Conservation (phyloP, 768 basidiomycete genomes). For the Cubamyces lactineus region DNA sequence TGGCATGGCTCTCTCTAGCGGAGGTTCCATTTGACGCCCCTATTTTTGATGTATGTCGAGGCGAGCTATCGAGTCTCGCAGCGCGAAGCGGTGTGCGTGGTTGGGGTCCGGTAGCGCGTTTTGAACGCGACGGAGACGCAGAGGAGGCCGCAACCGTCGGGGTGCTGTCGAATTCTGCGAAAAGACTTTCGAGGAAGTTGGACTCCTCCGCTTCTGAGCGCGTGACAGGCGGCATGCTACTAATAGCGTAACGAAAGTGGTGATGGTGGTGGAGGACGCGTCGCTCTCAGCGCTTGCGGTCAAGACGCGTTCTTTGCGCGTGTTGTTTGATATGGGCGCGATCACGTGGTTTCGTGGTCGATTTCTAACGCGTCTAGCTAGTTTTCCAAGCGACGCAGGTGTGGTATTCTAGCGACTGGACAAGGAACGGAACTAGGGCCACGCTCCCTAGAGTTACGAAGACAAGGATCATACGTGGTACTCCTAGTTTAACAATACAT, state of each 20-base stretch:
- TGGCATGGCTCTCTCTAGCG: too few relatives aligned
- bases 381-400: too few relatives aligned
- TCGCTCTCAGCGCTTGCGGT: background rate
- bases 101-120: constrained; percentile 7
- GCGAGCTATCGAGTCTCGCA: background rate
- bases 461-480: too few relatives aligned
- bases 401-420: too few relatives aligned
- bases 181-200: constrained; percentile 57
- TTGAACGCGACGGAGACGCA: constrained; percentile 17
- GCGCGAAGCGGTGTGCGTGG: constrained; percentile 13
- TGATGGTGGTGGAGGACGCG: constrained; percentile 7
- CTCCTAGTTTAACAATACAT: too few relatives aligned
- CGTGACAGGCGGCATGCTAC: constrained; percentile 40
- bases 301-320: constrained; percentile 22
- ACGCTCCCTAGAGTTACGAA: too few relatives aligned
- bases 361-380: too few relatives aligned
- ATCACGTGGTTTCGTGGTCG: constrained; percentile 9
- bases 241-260: background rate
- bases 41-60: background rate
- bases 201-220: constrained; percentile 53
- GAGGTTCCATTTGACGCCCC: background rate
- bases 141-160: constrained; percentile 38
- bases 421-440: too few relatives aligned
- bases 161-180: constrained; percentile 56
- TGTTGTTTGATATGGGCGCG: constrained; percentile 12